phyloP scores from a whole-genome alignment of 1,139 yeast species.

The Suhomyces kunorum region DNA sequence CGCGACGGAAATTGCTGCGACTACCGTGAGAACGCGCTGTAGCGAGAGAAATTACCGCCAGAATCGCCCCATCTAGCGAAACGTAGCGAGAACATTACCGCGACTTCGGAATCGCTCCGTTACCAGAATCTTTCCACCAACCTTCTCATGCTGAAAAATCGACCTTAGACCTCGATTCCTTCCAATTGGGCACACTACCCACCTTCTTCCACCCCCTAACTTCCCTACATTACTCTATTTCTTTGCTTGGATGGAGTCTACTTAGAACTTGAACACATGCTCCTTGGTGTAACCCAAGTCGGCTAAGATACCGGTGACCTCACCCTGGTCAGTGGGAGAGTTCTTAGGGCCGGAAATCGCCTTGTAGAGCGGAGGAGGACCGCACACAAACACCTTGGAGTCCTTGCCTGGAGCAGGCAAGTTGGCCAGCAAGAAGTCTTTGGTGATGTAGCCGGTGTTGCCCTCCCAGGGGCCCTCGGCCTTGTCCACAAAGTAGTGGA shows the following conservation, averaged over 20 bases:
- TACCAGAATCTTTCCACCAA: too few species aligned
- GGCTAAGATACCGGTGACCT: conserved; percentile 79
- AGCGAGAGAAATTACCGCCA: too few species aligned
- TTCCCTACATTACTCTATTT: background rate
- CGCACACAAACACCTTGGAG: conserved; percentile 87
- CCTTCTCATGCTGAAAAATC: too few species aligned
- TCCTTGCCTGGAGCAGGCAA: conserved; percentile 67
- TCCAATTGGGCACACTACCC: too few species aligned
- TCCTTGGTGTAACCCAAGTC: conserved; percentile 88
- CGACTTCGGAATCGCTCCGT: too few species aligned
- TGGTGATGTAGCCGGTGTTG: conserved; percentile 46
- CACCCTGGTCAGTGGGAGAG: conserved; percentile 94
- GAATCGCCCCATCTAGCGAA: too few species aligned
- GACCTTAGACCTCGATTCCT: too few species aligned
- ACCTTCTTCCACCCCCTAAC: background rate
- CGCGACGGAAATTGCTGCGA: too few species aligned
- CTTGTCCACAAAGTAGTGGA: conserved; percentile 80
- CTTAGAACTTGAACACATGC: conserved; percentile 81
- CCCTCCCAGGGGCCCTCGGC: conserved; percentile 52
- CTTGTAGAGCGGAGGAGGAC: conserved; percentile 31
- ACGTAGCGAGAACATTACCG: too few species aligned
- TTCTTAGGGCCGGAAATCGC: conserved; percentile 72
- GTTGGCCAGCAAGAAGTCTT: conserved; percentile 48
- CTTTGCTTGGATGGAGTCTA: background rate
- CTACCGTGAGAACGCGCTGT: too few species aligned